These are phyloP conservation scores for Dipodascopsis uninucleata DNA, from an alignment of 805 yeast genomes.

Conservation along the genomic window DNA sequence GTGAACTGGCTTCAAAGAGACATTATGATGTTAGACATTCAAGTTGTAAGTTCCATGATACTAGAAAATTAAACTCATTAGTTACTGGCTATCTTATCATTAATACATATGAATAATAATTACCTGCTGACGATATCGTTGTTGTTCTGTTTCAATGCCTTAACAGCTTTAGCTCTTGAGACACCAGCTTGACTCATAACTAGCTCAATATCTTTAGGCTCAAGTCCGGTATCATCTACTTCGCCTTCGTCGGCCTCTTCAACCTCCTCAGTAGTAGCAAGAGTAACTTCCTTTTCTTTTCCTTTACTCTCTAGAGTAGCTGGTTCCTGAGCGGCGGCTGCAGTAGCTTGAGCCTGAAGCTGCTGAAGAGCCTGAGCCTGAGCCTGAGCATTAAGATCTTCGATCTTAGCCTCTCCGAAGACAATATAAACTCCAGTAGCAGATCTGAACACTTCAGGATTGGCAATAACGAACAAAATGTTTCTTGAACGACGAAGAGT, in stretches of 20 bases:
- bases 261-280: slow-evolving; percentile 48
- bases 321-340: slow-evolving; percentile 29
- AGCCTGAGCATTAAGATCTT: slow-evolving; percentile 83
- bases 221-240: slow-evolving; percentile 82
- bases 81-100: not conserved
- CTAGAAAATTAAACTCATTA: slow-evolving; percentile 38
- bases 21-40: slow-evolving; percentile 13
- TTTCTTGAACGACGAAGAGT: slow-evolving; percentile 84
- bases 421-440: slow-evolving; percentile 92
- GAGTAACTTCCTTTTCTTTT: slow-evolving; percentile 49
- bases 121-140: slow-evolving; percentile 85
- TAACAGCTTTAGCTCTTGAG: slow-evolving; percentile 83
- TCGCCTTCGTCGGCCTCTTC: slow-evolving; percentile 65
- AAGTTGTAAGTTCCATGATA: slow-evolving; percentile 58
- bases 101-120: not conserved
- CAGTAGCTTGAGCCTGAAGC: slow-evolving; percentile 47
- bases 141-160: slow-evolving; percentile 81
- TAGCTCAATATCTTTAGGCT: slow-evolving; percentile 75
- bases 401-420: slow-evolving; percentile 96
- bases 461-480: slow-evolving; percentile 84
- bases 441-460: slow-evolving; percentile 93
- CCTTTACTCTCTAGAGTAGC: slow-evolving; percentile 40
- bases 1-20: too few species aligned
- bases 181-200: slow-evolving; percentile 89
- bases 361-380: slow-evolving; percentile 72